Evolutionary conservation across 1,284 basidiomycete species (phyloP).

Genomic region (Golubevia pallescens): DNA sequence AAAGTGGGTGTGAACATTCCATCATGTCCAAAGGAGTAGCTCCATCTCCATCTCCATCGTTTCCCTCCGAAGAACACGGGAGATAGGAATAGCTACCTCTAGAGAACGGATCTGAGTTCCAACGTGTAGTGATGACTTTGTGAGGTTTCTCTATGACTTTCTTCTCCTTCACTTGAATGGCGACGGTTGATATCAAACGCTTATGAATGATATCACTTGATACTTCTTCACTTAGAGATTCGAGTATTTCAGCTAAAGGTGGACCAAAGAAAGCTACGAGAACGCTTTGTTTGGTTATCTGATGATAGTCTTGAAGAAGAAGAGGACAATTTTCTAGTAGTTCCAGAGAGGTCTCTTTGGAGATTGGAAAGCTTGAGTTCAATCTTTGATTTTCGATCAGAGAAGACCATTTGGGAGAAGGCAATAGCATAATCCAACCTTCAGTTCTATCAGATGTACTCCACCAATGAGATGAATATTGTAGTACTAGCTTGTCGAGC

Average conservation of each 20-base stretch:
- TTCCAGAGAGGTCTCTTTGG: background rate
- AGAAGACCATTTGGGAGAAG: background rate
- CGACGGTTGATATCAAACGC: background rate
- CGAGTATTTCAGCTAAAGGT: slow-evolving; percentile 5
- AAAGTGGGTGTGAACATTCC: slow-evolving; percentile 1
- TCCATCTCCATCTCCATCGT: no score
- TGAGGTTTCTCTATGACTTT: background rate
- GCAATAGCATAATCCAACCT: background rate
- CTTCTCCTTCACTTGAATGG: background rate
- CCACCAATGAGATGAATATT: slow-evolving; percentile 12
- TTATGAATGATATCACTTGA: background rate
- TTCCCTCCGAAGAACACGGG: background rate
- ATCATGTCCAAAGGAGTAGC: slow-evolving; percentile 5
- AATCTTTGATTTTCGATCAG: background rate
- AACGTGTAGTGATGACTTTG: background rate
- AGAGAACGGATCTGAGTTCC: background rate
- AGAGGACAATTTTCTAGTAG: background rate
- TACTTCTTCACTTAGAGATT: background rate
- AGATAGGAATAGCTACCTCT: slow-evolving; percentile 5
- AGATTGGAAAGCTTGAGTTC: background rate
- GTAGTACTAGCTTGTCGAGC: slow-evolving; percentile 11
- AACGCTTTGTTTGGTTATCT: background rate
- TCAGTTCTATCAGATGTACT: background rate
- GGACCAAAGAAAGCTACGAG: slow-evolving; percentile 7
- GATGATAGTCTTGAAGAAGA: slow-evolving; percentile 5